Conservation (phyloP, 73 alveolate genomes). For the Symbiodinium natans region DNA sequence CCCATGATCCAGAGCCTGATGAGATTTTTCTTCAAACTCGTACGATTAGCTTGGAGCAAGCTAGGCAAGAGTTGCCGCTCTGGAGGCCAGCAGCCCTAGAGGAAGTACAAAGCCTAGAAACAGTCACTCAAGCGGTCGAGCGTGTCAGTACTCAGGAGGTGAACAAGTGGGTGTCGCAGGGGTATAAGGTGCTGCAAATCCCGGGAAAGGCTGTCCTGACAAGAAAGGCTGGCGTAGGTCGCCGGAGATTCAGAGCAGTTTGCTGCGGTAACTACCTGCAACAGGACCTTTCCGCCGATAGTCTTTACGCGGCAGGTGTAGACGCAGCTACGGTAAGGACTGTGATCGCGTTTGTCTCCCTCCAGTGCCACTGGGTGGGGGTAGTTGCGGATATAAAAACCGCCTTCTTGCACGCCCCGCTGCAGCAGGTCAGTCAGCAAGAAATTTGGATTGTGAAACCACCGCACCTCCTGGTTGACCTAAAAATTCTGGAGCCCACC, state of each 20-base stretch:
- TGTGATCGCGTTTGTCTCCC: not conserved
- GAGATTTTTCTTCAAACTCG: not conserved
- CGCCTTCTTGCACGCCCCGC: not conserved
- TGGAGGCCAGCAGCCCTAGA: not conserved
- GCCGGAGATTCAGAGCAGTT: not conserved
- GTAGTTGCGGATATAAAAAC: not conserved
- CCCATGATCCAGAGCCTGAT: not conserved
- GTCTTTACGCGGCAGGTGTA: not conserved
- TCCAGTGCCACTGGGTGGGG: not conserved
- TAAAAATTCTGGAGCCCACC: not conserved
- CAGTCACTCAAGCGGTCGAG: not conserved
- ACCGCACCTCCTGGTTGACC: not conserved
- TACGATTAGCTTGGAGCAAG: not conserved
- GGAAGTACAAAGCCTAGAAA: not conserved
- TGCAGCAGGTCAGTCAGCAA: not conserved
- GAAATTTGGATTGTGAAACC: not conserved
- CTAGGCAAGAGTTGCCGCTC: not conserved
- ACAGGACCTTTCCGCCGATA: not conserved
- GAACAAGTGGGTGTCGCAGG: not conserved
- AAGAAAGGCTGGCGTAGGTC: not conserved
- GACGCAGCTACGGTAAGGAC: not conserved
- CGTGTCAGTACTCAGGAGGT: not conserved
- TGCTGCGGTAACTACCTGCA: not conserved
- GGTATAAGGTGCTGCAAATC: not conserved
- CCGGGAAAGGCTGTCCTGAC: not conserved